Evolutionary conservation across 2,329 filamentous ascomycete genomes (phyloP).

Genomic region (Ophiostoma montium): DNA sequence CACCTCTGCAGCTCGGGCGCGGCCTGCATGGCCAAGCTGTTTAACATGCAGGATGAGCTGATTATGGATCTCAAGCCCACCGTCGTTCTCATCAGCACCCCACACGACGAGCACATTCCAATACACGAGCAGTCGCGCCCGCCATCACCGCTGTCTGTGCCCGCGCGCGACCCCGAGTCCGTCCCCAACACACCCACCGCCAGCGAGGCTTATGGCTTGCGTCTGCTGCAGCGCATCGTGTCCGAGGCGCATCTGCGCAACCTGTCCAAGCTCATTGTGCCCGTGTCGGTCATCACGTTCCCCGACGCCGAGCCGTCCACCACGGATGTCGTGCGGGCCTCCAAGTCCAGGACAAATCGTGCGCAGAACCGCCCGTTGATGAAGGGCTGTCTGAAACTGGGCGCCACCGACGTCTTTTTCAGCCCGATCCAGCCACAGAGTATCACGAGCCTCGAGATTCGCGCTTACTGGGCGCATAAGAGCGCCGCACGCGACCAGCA

Average conservation of each 20-base stretch:
- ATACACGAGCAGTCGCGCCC: conserved; percentile 23
- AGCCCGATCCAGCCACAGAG: conserved; percentile 64
- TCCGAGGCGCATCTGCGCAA: conserved; percentile 43
- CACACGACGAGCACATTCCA: conserved; percentile 32
- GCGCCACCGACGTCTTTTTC: conserved; percentile 72
- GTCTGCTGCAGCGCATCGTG: conserved; percentile 40
- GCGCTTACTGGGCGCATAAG: conserved; percentile 71
- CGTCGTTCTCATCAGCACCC: conserved; percentile 42
- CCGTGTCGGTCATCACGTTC: conserved; percentile 38
- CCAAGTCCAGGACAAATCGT: neutral
- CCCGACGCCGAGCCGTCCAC: conserved; percentile 15
- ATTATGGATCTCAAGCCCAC: conserved; percentile 40
- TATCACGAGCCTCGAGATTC: conserved; percentile 62
- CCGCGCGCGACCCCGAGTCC: conserved; percentile 22
- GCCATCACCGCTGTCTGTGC: conserved; percentile 29
- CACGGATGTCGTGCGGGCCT: neutral
- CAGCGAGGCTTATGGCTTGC: conserved; percentile 40
- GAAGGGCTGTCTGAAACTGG: conserved; percentile 66
- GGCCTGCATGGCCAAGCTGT: conserved; percentile 38
- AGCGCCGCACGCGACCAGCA: conserved; percentile 61
- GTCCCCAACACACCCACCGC: conserved; percentile 20
- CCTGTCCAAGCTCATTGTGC: conserved; percentile 41
- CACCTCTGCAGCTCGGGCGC: conserved; percentile 39
- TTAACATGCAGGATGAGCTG: conserved; percentile 37
- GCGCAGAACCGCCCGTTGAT: conserved; percentile 34